phyloP scores from a whole-genome alignment of 169 alveolate species.

The Cryptosporidium andersoni region DNA sequence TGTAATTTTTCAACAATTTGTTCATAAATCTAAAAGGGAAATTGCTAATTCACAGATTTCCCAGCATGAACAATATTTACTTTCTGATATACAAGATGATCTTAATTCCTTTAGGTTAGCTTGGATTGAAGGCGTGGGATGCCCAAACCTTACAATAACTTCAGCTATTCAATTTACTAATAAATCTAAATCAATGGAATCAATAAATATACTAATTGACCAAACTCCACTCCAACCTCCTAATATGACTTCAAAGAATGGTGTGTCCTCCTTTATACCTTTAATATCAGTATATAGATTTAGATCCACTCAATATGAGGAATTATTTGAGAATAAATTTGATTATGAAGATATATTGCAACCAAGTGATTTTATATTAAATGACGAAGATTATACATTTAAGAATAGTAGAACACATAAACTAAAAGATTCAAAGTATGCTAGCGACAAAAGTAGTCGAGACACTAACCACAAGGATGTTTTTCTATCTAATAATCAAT shows the following conservation, averaged over 20 bases:
- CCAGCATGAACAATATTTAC: constrained; percentile 64
- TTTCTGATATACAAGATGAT: constrained; percentile 58
- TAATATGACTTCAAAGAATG: constrained; percentile 45
- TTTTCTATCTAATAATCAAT: too few relatives aligned
- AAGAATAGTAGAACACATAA: too few relatives aligned
- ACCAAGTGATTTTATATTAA: too few relatives aligned
- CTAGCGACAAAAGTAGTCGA: too few relatives aligned
- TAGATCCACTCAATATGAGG: not conserved
- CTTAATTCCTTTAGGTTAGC: constrained; percentile 52
- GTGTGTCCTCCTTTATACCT: constrained; percentile 58
- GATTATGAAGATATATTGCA: too few relatives aligned
- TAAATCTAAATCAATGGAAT: constrained; percentile 15
- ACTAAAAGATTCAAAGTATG: not conserved
- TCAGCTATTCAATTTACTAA: constrained; percentile 45
- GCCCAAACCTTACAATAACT: constrained; percentile 58
- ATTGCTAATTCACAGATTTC: constrained; percentile 55
- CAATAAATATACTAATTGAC: constrained; percentile 18
- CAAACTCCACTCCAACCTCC: constrained; percentile 71
- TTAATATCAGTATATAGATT: constrained; percentile 25
- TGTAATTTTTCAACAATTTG: constrained; percentile 54
- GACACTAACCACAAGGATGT: too few relatives aligned
- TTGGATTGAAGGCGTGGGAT: constrained; percentile 70
- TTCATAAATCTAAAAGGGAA: constrained; percentile 55
- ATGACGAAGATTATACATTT: too few relatives aligned
- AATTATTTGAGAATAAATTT: too few relatives aligned